phyloP scores from a whole-genome alignment of 1,139 yeast genomes.

The Blastobotrys ciferrii region DNA sequence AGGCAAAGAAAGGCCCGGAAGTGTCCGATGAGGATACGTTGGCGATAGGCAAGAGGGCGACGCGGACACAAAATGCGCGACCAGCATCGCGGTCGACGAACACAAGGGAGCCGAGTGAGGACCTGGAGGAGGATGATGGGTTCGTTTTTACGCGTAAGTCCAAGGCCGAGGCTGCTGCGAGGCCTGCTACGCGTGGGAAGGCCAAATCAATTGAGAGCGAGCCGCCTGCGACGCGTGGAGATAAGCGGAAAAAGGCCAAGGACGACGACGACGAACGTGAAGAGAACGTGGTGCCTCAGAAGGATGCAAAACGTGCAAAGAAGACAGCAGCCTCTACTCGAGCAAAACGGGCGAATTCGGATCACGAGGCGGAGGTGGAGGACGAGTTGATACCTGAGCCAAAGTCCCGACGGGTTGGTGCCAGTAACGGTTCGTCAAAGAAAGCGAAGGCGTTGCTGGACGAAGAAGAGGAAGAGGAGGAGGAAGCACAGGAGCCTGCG shows the following conservation, averaged over 20 bases:
- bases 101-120: conserved; percentile 25
- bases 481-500: neutral
- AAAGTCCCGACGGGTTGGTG: neutral
- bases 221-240: conserved; percentile 1
- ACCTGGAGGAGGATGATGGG: conserved; percentile 28
- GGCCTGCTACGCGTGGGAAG: conserved; percentile 4
- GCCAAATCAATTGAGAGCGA: neutral
- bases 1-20: neutral
- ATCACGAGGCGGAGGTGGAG: conserved; percentile 3
- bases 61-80: neutral
- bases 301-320: too few relatives aligned
- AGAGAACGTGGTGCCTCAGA: conserved; percentile 14
- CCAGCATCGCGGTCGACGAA: neutral
- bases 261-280: conserved; percentile 11
- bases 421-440: neutral
- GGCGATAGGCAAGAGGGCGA: neutral
- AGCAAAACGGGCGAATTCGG: conserved; percentile 1
- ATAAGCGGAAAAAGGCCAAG: conserved; percentile 4
- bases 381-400: conserved; percentile 4
- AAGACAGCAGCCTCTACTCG: too few relatives aligned
- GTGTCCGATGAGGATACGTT: neutral
- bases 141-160: conserved; percentile 24
- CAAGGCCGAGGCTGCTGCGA: neutral
- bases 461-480: neutral
- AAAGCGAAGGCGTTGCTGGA: neutral